phyloP scores from a whole-genome alignment of 345 rosid genomes.

The Brassica rapa region DNA sequence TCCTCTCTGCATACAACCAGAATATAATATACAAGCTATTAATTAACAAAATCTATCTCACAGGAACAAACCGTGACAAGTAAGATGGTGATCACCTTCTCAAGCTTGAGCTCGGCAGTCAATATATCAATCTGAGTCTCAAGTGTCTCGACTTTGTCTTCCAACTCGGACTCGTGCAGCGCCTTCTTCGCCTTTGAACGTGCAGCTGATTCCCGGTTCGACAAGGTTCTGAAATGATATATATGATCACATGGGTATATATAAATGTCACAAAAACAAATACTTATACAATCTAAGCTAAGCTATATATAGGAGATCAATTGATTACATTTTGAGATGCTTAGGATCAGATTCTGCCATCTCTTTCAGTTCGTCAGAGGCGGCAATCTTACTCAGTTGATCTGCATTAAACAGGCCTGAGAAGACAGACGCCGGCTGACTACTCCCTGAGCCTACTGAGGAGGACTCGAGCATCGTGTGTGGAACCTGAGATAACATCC shows the following conservation, averaged over 20 bases:
- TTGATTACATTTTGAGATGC: not conserved
- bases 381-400: not conserved
- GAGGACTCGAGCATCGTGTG: not conserved
- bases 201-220: slow-evolving; percentile 66
- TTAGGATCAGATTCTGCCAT: not conserved
- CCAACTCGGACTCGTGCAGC: slow-evolving; percentile 46
- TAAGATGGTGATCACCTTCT: slow-evolving; percentile 29
- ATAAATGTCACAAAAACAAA: not conserved
- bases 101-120: not conserved
- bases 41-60: not conserved
- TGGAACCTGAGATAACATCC: slow-evolving; percentile 50
- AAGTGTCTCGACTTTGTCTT: slow-evolving; percentile 40
- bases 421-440: not conserved
- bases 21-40: not conserved
- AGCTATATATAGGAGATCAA: not conserved
- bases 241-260: not conserved
- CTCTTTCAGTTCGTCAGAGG: not conserved
- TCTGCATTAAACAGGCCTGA: not conserved
- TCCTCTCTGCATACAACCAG: not conserved
- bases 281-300: not conserved
- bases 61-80: not conserved
- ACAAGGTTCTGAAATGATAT: slow-evolving; percentile 53
- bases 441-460: not conserved
- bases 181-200: slow-evolving; percentile 65
- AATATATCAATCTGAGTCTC: not conserved